Evolutionary conservation across 176 grass and related monocot genomes (phyloP).

Genomic region (Luzula sylvatica): DNA sequence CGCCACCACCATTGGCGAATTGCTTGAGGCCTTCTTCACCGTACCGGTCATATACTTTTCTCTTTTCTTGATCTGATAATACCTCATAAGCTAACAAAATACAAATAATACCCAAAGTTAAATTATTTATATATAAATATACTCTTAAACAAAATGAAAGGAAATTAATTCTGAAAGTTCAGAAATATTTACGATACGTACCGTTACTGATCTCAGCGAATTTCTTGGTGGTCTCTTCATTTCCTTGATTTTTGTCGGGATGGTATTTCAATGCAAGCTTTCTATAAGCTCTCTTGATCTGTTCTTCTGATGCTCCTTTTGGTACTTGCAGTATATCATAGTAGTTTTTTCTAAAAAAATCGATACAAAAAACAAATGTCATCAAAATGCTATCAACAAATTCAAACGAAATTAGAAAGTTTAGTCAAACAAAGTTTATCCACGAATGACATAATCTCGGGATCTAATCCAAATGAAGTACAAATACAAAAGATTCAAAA

Average conservation of each 20-base stretch:
- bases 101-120: conserved; percentile 1
- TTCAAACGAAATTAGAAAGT: no score
- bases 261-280: conserved; percentile 99
- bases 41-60: conserved; percentile 90
- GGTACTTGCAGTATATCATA: conserved; percentile 89
- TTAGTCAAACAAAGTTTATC: no score
- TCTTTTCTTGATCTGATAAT: conserved; percentile 83
- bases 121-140: neutral
- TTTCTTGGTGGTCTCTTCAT: conserved; percentile 86
- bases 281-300: conserved; percentile 96
- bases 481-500: neutral
- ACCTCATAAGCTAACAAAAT: conserved; percentile 69
- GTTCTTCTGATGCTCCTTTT: conserved; percentile 85
- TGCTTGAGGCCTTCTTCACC: conserved; percentile 95
- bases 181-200: conserved; percentile 15
- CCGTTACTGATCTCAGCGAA: conserved; percentile 95
- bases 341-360: conserved; percentile 61
- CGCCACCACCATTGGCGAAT: conserved; percentile 43
- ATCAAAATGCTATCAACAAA: neutral
- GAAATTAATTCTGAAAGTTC: neutral
- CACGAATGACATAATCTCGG: neutral
- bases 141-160: neutral
- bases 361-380: neutral
- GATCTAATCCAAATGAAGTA: neutral
- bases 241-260: conserved; percentile 84